Base-by-base conservation (phyloP, 371 early-diverging fungal species). In the Apophysomyces trapeziformis region DNA sequence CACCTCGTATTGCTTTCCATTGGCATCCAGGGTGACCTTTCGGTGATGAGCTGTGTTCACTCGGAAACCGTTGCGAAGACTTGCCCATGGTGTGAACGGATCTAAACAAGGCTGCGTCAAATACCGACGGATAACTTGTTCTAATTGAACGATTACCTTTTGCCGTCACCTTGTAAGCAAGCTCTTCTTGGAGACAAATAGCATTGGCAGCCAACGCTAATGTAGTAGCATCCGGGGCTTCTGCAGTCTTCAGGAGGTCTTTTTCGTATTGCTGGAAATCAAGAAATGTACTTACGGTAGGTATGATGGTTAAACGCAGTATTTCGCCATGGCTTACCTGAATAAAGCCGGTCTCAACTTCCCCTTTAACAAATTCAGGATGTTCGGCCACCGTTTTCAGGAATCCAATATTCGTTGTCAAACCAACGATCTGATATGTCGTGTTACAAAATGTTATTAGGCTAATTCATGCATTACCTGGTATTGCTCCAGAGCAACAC, bases 291-390 rank as follows among this genome's bases (percentile, higher is more conserved):
- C 32, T 38, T 63, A 35, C 57, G 38, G 13, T 36, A 26, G 26
- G 58, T 47, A 26, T 39, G 21, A 26, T 13, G 5, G 12, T 26
- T 58, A 26, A n/a, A 46, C 39, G 26, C 41, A 14, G n/a, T 38
- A 57, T 18, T 16, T 46, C 3, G 35, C 37, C 16, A 1, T 46
- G 3, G 50, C 43, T 85, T 69, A 74, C 83, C 83, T 88, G 77
- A 74, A 98, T 98, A 75, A 95, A 98, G 1, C 95, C 95, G 13
- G 98, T 98, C 68, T 96, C 96, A 5, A 98, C 94, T 64, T 95
- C 90, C 35, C 92, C 98, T 44, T 85, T 84, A 62, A 92, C 87
- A 69, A 97, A 97, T 35, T 89, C 92, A 5, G 91, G 92, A 74
- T 95, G 93, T 9, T 87, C 69, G 0, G 91, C 87, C 7, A 98